Evolutionary conservation across 2,329 filamentous ascomycete species (phyloP), one percentile per base, ranked within the genome.

Genomic region (Pyrenochaeta sp.): DNA sequence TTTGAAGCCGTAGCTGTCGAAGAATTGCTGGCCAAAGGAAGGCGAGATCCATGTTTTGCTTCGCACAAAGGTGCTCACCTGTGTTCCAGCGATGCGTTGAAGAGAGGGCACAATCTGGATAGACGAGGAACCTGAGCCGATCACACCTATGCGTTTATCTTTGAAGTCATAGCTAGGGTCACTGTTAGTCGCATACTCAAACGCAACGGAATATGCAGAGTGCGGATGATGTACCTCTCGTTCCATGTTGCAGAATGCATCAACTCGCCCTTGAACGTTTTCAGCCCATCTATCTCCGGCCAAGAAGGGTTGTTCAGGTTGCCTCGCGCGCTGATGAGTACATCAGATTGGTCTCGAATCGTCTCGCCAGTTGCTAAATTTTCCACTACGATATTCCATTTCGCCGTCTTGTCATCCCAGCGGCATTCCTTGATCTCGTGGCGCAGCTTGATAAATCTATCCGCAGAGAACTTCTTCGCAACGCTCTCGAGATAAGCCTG

Each of bases 81-180:
- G 64, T 0, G 71, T 72, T 5, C 66, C 68, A 4, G 67, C 43
- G 12, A 75, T 35, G 7, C 66, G 67, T 61, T 76, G 78, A 2
- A 80, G 69, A 2, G 69, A 69, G 2, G 73, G 69, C 2, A 79
- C 73, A 17, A 78, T 78, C 43, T 78, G 75, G 15, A 79, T 79
- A 0, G 77, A 75, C 12, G 73, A 75, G 30, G 71, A 66, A 15
- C 73, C 72, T 7, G 68, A 67, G 4, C 73, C 73, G 21, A 75
- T 74, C 2, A 75, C 69, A 3, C 65, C 73, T 18, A 75, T 58
- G n/a, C 67, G 61, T 48, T 75, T 75, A 40, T 68, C 61, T 3
- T 57, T 56, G 42, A 68, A 73, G 42, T 74, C 67, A 29, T 71
- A 72, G 3, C 68, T 75, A 36, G 31, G 4, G n/a, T 1, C 45